Conservation (phyloP, 768 basidiomycete genomes). For the Naganishia kalamii region DNA sequence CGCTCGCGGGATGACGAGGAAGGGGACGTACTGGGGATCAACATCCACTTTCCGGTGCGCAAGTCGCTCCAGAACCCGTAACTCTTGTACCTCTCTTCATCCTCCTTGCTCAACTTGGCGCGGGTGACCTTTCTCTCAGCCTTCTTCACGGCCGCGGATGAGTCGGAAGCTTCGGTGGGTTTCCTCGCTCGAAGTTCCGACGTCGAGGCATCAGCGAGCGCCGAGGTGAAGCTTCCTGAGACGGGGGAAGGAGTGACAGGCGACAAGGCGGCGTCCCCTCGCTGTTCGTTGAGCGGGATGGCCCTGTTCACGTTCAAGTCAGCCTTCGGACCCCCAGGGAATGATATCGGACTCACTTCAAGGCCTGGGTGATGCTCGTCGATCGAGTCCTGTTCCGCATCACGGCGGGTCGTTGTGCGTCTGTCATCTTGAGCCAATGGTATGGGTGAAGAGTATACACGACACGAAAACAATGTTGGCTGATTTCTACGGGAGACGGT, state of each 20-base stretch:
- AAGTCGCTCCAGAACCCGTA: constrained; percentile 55
- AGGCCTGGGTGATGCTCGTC: constrained; percentile 11
- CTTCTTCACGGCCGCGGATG: background rate
- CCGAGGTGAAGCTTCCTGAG: background rate
- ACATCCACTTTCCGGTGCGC: constrained; percentile 60
- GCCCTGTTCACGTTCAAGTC: background rate
- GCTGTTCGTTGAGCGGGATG: constrained; percentile 20
- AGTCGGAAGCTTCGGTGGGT: constrained; percentile 14
- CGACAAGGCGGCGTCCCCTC: background rate
- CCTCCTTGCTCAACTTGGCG: constrained; percentile 20
- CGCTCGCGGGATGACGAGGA: background rate
- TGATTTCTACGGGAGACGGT: too few relatives aligned
- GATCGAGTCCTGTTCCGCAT: constrained; percentile 6
- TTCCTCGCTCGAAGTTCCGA: constrained; percentile 22
- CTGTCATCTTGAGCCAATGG: background rate
- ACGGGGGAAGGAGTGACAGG: background rate
- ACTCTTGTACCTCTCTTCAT: constrained; percentile 33
- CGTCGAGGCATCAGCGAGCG: background rate
- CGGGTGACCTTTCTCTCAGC: constrained; percentile 12
- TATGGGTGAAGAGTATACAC: background rate
- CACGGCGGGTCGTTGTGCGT: background rate
- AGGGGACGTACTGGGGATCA: constrained; percentile 59
- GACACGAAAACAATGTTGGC: too few relatives aligned
- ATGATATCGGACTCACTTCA: background rate
- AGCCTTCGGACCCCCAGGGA: too few relatives aligned